phyloP scores from a whole-genome alignment of 371 early-diverging fungal species.

The Mucor indicus region DNA sequence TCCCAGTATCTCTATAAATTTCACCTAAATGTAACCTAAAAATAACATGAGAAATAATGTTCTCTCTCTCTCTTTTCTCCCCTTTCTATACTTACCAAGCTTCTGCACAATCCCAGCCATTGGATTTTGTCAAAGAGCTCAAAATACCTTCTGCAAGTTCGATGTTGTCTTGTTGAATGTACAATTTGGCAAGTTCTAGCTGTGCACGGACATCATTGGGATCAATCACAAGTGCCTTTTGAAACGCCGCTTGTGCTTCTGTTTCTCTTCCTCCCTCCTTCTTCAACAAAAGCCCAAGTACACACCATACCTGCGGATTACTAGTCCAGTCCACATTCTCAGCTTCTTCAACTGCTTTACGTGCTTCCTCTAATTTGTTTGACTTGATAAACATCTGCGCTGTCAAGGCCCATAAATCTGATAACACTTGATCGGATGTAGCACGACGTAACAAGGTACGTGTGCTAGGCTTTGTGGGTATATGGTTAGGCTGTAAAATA shows the following conservation, averaged over 20 bases:
- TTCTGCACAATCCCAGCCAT: conserved; percentile 65
- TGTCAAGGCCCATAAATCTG: conserved; percentile 60
- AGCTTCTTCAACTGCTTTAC: conserved; percentile 66
- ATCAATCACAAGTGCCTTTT: conserved; percentile 53
- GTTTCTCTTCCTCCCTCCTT: conserved; percentile 38
- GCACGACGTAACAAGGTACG: conserved; percentile 18
- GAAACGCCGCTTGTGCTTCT: conserved; percentile 49
- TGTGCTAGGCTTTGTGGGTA: conserved; percentile 23
- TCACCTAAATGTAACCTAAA: conserved; percentile 56
- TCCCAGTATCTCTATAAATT: conserved; percentile 52
- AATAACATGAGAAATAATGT: background rate
- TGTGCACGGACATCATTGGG: conserved; percentile 41
- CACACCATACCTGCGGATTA: conserved; percentile 59
- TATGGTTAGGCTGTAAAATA: conserved; percentile 18
- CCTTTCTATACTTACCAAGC: conserved; percentile 48
- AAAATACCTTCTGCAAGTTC: conserved; percentile 60
- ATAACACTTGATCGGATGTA: conserved; percentile 26
- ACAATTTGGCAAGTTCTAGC: conserved; percentile 45
- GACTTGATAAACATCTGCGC: conserved; percentile 57
- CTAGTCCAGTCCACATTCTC: conserved; percentile 55
- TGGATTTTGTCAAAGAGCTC: conserved; percentile 48
- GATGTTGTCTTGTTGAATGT: conserved; percentile 35
- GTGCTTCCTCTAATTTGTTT: conserved; percentile 59
- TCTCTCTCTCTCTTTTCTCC: background rate
- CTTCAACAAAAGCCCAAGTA: conserved; percentile 47